Evolutionary conservation across 2,329 filamentous ascomycete species (phyloP), one percentile per base, ranked within the genome.

Genomic region (Leptographium lundbergii): DNA sequence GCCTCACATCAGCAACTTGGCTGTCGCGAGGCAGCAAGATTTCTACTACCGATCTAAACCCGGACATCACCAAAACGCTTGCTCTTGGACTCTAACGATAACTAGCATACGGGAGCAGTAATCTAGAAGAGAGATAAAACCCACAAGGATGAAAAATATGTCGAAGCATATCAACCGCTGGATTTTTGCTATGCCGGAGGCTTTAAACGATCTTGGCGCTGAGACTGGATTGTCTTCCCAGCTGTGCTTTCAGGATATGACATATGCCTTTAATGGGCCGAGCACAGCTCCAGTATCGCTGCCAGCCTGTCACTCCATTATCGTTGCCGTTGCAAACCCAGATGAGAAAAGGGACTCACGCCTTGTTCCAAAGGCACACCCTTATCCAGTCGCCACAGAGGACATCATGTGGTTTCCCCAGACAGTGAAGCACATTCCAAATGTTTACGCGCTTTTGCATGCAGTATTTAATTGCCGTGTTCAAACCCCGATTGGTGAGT

Each of bases 361-460:
- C 42, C 42, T n/a, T n/a, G 42, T 45, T 6, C 19, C 42, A 45
- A 2, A 3, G 14, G 14, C 4, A 6, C 14, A 34, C 34, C 9
- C 14, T 6, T 6, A 6, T 1, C 17, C 56, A 9, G 22, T 22
- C 22, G 32, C 17, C 11, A 11, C 17, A 10, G 6, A 54, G 11
- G 34, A 42, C 6, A 13, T 61, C 3, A 10, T 52, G 17, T 56
- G 58, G 22, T 56, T 60, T 24, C 24, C 29, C 2, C 52, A 52
- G 24, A 47, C 51, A 4, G 14, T 60, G 22, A 24, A 25, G 32
- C 48, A 58, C 6, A 61, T 62, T 34, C 59, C 59, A 1, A 58
- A 62, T n/a, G 45, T 62, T 2, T 61, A 61, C n/a, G 57, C 59
- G 2, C 57, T 62, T 14, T 27, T 62, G 42, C 61, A 62, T 27